phyloP scores from a whole-genome alignment of 768 basidiomycete genomes.

The Naematelia encephala region DNA sequence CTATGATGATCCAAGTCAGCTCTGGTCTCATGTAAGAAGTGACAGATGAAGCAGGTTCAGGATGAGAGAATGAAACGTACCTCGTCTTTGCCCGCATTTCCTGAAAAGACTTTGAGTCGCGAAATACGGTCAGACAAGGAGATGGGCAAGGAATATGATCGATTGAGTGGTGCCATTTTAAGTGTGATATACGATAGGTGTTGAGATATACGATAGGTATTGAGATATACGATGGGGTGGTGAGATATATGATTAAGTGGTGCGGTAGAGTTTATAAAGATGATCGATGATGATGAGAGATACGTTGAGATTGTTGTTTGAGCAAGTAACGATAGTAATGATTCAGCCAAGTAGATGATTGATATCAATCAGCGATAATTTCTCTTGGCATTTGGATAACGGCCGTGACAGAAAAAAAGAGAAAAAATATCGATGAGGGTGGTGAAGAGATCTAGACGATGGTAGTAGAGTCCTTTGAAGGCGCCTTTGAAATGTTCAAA shows the following conservation, averaged over 20 bases:
- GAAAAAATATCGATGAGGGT: no score
- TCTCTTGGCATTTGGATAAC: constrained; percentile 16
- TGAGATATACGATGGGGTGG: no score
- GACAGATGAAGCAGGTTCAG: background rate
- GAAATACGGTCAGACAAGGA: constrained; percentile 42
- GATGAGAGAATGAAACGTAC: constrained; percentile 26
- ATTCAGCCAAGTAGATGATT: no score
- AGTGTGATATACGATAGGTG: background rate
- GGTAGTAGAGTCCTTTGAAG: background rate
- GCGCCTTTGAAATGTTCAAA: background rate
- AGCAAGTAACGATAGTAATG: no score
- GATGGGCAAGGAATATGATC: constrained; percentile 48
- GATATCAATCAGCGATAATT: background rate
- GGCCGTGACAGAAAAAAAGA: no score
- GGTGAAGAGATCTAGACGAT: background rate
- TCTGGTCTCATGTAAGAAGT: background rate
- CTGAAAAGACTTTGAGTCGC: constrained; percentile 45
- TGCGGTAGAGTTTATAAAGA: no score
- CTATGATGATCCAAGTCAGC: background rate
- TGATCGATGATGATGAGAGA: no score
- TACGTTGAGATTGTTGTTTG: no score
- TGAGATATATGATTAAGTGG: no score
- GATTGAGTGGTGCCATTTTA: constrained; percentile 46
- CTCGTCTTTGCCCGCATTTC: constrained; percentile 46
- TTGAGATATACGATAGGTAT: background rate